Base-by-base conservation (phyloP, 2,329 filamentous ascomycete species). In the Corynespora cassiicola region DNA sequence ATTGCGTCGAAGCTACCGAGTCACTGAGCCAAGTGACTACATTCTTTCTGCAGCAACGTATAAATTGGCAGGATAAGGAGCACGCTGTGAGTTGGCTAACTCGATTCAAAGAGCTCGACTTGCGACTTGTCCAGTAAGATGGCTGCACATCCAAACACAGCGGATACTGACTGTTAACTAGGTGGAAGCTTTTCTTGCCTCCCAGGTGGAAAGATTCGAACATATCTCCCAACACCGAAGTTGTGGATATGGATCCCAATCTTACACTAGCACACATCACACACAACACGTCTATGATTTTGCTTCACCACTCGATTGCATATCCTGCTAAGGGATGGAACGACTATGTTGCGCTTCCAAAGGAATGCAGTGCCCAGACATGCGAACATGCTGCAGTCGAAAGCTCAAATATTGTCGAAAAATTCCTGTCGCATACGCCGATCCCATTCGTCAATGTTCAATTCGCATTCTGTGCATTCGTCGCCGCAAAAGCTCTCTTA, bases 231-330 rank as follows among this genome's bases (percentile, higher is more conserved):
- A 48, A 64, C 31, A 51, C 45, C 7, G 35, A 54, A 12, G 42
- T 63, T 1, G 42, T 64, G 14, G 54, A 64, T 30, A 65, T 65
- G 62, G 62, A 65, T 30, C 62, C 62, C 8, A 65, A 65, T 31
- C 52, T 65, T 0, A 65, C 62, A 1, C 45, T 65, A 23, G 62
- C 62, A 1, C 62, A 65, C 32, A 62, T 65, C 8, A 64, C 58
- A 5, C 62, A 65, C 31, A 65, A 65, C 28, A 63, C 62, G 10
- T 65, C 62, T 1, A 64, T 65, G 62, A 65, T 66, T 1, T 37
- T 66, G 20, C 54, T 66, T 1, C 62, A 66, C 25, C 57, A 63
- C 21, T 52, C 61, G 1, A 63, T 66, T 10, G 61, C 61, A 2
- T 61, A 58, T 11, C 62, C 62, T 7, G 50, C 59, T 4, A 49